Percentiles rank a stretch among this genome's conserved stretches.
phyloP scores from a whole-genome alignment of 441 rosid genomes.

The Monsonia emarginata region DNA sequence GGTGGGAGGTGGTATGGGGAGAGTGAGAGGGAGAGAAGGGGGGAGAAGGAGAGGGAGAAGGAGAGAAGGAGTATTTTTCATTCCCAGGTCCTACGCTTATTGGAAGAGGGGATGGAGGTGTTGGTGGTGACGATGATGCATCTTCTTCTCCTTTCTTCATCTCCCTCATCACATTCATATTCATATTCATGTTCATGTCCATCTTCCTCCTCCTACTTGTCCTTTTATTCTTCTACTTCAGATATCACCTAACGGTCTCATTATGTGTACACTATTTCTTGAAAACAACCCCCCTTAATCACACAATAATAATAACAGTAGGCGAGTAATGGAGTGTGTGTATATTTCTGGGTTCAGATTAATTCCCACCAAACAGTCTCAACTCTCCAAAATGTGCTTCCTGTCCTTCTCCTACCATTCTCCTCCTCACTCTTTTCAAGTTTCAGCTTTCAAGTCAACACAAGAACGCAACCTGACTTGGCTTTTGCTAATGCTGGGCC shows the following conservation, averaged over 20 bases:
- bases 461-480: too few relatives aligned
- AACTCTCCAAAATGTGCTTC: too few relatives aligned
- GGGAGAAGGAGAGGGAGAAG: conserved; percentile 46
- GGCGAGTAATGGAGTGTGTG: too few relatives aligned
- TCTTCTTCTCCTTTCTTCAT: conserved; percentile 16
- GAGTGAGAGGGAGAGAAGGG: conserved; percentile 36
- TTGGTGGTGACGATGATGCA: conserved; percentile 37
- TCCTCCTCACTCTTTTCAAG: too few relatives aligned
- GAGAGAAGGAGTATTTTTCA: conserved; percentile 34
- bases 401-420: too few relatives aligned
- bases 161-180: not conserved
- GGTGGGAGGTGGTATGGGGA: conserved; percentile 26
- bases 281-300: too few relatives aligned
- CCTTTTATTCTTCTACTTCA: not conserved
- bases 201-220: conserved; percentile 5
- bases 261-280: too few relatives aligned
- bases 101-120: conserved; percentile 62
- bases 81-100: conserved; percentile 47
- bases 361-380: too few relatives aligned
- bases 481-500: too few relatives aligned
- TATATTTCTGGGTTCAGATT: too few relatives aligned
- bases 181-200: not conserved
- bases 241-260: conserved; percentile 1
- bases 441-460: too few relatives aligned
- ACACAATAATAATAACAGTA: too few relatives aligned